Evolutionary conservation across 2,329 filamentous ascomycete species (phyloP).

Genomic region (Pseudonectria foliicola): DNA sequence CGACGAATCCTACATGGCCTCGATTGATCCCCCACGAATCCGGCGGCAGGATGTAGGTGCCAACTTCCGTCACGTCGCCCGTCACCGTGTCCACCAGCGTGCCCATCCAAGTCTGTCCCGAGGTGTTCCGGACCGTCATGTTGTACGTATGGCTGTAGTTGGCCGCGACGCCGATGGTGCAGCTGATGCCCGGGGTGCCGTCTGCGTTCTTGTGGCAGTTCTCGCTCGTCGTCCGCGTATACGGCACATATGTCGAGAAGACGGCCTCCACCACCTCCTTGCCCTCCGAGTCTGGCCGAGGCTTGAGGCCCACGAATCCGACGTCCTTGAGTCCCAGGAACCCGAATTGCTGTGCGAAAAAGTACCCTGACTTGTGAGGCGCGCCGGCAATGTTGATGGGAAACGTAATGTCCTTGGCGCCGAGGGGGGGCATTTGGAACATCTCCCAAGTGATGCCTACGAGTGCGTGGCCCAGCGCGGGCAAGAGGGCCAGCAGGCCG

Average conservation of each 20-base stretch:
- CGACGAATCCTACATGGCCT: constrained; percentile 13
- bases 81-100: constrained; percentile 11
- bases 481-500: too few species aligned
- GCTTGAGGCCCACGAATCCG: constrained; percentile 16
- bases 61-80: constrained; percentile 7
- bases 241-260: constrained; percentile 15
- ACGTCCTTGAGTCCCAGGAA: constrained; percentile 6
- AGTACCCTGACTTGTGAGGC: constrained; percentile 11
- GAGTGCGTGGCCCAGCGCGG: constrained; percentile 1
- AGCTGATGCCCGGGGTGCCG: constrained; percentile 18
- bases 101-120: constrained; percentile 16
- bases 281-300: constrained; percentile 7
- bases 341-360: constrained; percentile 17
- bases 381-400: constrained; percentile 14
- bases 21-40: constrained; percentile 8
- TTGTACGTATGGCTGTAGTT: constrained; percentile 15
- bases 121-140: constrained; percentile 10
- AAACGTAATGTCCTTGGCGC: constrained; percentile 15
- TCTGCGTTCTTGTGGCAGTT: constrained; percentile 21
- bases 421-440: constrained; percentile 1
- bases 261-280: constrained; percentile 10
- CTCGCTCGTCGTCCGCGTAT: constrained; percentile 8
- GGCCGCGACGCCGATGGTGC: constrained; percentile 8
- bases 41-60: constrained; percentile 13
- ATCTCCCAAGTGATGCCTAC: constrained; percentile 1